Evolutionary conservation across 164 flowering plant species (phyloP).

Genomic region (Platanus orientalis): DNA sequence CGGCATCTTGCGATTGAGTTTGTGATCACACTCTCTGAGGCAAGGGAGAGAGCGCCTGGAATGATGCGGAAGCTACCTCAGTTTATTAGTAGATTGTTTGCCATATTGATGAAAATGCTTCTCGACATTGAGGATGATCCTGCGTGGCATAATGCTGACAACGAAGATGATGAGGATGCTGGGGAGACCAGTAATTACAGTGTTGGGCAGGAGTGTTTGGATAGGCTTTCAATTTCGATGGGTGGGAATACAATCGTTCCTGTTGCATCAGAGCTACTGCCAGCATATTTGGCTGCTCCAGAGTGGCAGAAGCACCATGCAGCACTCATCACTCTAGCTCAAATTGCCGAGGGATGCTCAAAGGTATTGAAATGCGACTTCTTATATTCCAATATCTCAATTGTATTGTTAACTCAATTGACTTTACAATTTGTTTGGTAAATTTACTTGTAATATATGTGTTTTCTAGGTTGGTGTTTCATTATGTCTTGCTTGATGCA

Average conservation of each 20-base stretch:
- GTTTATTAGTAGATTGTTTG: slow-evolving; percentile 21
- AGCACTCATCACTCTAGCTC: slow-evolving; percentile 25
- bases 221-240: slow-evolving; percentile 23
- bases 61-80: slow-evolving; percentile 32
- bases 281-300: slow-evolving; percentile 24
- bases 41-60: slow-evolving; percentile 25
- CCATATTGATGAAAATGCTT: slow-evolving; percentile 23
- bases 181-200: slow-evolving; percentile 23
- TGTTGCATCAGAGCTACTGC: slow-evolving; percentile 22
- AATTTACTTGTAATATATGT: neutral
- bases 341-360: slow-evolving; percentile 29
- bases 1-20: slow-evolving; percentile 28
- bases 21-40: slow-evolving; percentile 29
- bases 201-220: slow-evolving; percentile 28
- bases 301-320: slow-evolving; percentile 35
- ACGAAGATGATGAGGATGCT: slow-evolving; percentile 24
- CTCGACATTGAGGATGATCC: slow-evolving; percentile 26
- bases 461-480: too few species aligned
- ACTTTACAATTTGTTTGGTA: neutral
- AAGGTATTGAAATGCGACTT: slow-evolving; percentile 13
- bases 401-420: neutral
- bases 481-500: slow-evolving; percentile 5
- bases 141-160: slow-evolving; percentile 23
- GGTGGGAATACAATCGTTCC: slow-evolving; percentile 34
- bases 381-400: neutral